Evolutionary conservation across 1,284 basidiomycete genomes (phyloP).

Genomic region (Ganoderma lucidum): DNA sequence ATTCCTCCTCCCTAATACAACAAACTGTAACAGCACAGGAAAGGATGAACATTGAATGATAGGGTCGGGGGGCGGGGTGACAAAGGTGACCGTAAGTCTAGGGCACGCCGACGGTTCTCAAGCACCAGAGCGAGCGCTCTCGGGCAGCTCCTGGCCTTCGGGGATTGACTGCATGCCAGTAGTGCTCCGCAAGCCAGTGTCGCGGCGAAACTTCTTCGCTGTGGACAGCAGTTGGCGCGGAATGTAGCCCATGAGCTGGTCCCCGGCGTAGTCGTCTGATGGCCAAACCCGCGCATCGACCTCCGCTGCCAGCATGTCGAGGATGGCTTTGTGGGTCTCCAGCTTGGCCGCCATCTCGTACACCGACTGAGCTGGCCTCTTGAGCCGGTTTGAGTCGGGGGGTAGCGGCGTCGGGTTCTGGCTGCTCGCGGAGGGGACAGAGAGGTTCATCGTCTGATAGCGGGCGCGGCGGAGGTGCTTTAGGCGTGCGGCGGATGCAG

Average conservation of each 20-base stretch:
- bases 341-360: neutral
- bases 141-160: neutral
- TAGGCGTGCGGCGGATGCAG: neutral
- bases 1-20: too few species aligned
- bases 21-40: too few species aligned
- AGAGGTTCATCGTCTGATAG: neutral
- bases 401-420: neutral
- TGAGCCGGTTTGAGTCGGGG: neutral
- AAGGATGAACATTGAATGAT: too few species aligned
- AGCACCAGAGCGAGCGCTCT: neutral
- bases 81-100: too few species aligned
- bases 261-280: neutral
- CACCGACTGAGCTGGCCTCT: neutral
- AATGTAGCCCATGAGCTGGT: neutral
- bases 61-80: too few species aligned
- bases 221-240: neutral
- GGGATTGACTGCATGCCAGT: neutral
- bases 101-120: neutral
- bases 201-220: neutral
- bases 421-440: neutral
- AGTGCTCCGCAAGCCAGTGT: neutral
- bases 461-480: neutral
- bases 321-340: neutral
- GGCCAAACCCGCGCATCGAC: neutral
- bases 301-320: neutral